These are phyloP conservation scores for Besnoitia besnoiti DNA, from an alignment of 169 alveolate genomes.

Conservation along the genomic window DNA sequence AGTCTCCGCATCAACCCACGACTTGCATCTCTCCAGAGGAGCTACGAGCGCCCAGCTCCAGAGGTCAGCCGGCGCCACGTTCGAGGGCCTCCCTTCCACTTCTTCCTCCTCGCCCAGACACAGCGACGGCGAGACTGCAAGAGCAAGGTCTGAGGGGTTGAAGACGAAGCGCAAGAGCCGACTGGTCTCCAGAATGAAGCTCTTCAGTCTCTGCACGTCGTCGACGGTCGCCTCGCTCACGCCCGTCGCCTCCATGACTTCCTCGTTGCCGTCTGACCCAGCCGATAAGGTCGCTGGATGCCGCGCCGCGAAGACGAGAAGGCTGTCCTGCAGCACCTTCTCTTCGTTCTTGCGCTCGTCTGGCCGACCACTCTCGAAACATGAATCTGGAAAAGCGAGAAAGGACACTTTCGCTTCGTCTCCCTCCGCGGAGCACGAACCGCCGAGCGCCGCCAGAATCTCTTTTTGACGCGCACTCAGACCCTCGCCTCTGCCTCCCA, in stretches of 20 bases:
- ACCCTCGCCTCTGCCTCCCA: slow-evolving; percentile 29
- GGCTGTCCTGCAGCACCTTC: background rate
- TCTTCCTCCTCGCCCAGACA: background rate
- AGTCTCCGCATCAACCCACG: slow-evolving; percentile 36
- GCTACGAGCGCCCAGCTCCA: slow-evolving; percentile 1
- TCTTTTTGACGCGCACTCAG: slow-evolving; percentile 22
- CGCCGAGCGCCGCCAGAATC: background rate
- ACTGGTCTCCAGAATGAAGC: slow-evolving; percentile 53
- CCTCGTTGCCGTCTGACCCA: background rate
- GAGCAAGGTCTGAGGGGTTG: background rate
- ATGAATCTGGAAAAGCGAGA: background rate
- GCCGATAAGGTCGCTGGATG: background rate
- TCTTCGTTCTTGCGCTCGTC: background rate
- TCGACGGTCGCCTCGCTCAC: slow-evolving; percentile 43
- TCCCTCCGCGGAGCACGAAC: too few relatives aligned
- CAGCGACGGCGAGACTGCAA: background rate
- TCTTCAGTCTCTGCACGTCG: slow-evolving; percentile 34
- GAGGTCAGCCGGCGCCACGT: background rate
- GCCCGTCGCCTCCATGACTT: background rate
- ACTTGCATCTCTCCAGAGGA: background rate
- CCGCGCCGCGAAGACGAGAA: background rate
- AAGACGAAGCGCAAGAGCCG: slow-evolving; percentile 50
- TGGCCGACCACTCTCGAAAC: background rate
- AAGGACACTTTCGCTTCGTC: background rate
- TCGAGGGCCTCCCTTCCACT: background rate